Base-by-base conservation (phyloP, 2,329 filamentous ascomycete species). In the Botrytis aclada region DNA sequence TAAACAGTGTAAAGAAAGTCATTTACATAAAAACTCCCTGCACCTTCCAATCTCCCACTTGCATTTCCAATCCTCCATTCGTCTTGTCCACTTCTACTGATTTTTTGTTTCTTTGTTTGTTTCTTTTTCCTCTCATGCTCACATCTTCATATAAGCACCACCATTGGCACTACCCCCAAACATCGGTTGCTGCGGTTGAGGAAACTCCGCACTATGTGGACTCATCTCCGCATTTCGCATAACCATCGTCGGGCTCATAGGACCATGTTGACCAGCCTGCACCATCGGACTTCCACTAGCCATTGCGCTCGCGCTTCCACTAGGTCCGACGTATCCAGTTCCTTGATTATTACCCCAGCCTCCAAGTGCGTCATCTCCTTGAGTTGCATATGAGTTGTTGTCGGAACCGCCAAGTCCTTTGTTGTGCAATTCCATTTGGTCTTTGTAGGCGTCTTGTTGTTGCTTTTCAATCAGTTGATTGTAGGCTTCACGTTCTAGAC, bases 401-500 rank as follows among this genome's bases (percentile, higher is more conserved):
- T 79, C 76, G 73, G 74, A 80, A 4, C 79, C 78, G 39, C 78
- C 78, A 16, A 78, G 63, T 25, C 79, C 78, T 71, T 79, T 79
- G 39, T 79, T 76, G n/a, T 75, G 76, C 4, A 80, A 73, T 47
- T 79, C 77, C 73, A 80, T 78, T 43, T 79, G 76, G n/a, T 79
- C 74, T 47, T 65, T 64, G 65, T 77, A 78, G 1, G 75, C 74
- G 6, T 80, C 76, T 43, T 80, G 74, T n/a, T 77, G 78, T 63
- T 80, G 78, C 60, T 75, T 77, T 51, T 80, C 78, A 18, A 80
- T 74, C 41, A 77, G 75, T 12, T 78, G 77, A 51, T 80, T 78
- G 72, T 80, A 81, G 25, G 75, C 77, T 4, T 82, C 82, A 54
- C 87, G 87, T 79, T 90, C 88, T 34, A 77, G 79, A 32, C 83